Evolutionary conservation across 768 basidiomycete genomes (phyloP), one percentile per base, ranked within the genome.

Genomic region (Tylopilus cervinicoccineus): DNA sequence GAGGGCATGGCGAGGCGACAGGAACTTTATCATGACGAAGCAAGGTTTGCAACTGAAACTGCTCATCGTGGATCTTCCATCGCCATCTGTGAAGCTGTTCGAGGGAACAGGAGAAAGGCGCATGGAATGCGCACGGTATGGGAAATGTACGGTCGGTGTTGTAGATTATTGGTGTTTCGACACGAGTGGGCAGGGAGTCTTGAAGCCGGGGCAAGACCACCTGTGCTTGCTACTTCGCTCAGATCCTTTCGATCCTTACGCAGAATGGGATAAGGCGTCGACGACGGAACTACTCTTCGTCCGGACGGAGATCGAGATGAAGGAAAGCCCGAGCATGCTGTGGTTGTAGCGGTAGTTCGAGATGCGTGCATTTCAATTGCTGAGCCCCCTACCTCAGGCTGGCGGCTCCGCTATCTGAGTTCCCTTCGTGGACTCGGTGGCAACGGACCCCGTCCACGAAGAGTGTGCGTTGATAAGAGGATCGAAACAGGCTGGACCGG

Each of bases 81-180:
- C 55, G 13, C 14, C 53, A 3, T 47, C 41, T 3, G 29, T 54
- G 26, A 48, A 37, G 27, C 28, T 65, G 17, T 45, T 58, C 27
- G 64, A 65, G 38, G 56, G 52, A 5, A 28, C 7, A 5, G 53
- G 51, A 14, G 39, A 22, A 19, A 39, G 39, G 4, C 12, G 28
- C 10, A 24, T 26, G 11, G 58, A 67, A 32, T 53, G 54, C 41
- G 44, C 48, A 7, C 51, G 34, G 19, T 54, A 61, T 32, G 49
- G 53, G 11, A 55, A 38, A 22, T 65, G 65, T 17, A 55, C 51
- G 20, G 55, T 65, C 6, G 63, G 63, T 7, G 49, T 67, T 3
- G 63, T 65, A 6, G 58, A 65, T 24, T 67, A 65, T 23, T 65
- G 65, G 65, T 67, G 63, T 26, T 65, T 67, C 44, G 63, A 67